Conservation (phyloP, 2,329 filamentous ascomycete species). For the Fusarium bulbicola region DNA sequence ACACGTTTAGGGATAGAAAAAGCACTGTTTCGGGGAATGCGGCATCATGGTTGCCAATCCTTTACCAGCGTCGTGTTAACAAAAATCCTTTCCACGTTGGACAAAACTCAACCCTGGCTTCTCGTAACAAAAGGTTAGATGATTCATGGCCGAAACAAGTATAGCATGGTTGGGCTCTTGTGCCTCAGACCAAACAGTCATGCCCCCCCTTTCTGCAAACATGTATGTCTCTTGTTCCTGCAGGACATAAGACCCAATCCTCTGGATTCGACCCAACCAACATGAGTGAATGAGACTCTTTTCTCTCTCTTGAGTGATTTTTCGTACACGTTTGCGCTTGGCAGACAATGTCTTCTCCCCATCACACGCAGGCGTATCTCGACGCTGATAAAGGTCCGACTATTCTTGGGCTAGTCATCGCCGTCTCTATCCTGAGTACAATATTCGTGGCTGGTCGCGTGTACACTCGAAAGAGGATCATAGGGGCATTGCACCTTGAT, state of each 20-base stretch:
- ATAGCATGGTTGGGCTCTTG: background rate
- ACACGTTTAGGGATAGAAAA: background rate
- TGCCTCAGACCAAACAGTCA: background rate
- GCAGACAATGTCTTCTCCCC: constrained; percentile 5
- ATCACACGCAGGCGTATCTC: constrained; percentile 12
- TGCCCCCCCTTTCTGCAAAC: background rate
- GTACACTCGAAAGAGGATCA: constrained; percentile 24
- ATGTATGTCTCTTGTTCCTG: background rate
- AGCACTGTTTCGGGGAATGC: background rate
- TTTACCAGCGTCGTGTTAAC: background rate
- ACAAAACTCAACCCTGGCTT: background rate
- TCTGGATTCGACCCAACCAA: background rate
- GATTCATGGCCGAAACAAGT: background rate
- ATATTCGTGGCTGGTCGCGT: constrained; percentile 19
- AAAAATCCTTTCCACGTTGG: background rate
- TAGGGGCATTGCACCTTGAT: constrained; percentile 19
- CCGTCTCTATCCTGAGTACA: constrained; percentile 17
- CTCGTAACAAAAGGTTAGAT: background rate
- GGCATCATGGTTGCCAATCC: background rate
- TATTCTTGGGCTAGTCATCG: constrained; percentile 14
- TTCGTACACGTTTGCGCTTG: background rate
- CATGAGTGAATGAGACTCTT: background rate
- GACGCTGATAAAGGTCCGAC: constrained; percentile 25
- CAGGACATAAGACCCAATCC: background rate
- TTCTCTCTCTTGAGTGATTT: background rate